phyloP scores from a whole-genome alignment of 345 rosid genomes.

The Gynandropsis gynandra region DNA sequence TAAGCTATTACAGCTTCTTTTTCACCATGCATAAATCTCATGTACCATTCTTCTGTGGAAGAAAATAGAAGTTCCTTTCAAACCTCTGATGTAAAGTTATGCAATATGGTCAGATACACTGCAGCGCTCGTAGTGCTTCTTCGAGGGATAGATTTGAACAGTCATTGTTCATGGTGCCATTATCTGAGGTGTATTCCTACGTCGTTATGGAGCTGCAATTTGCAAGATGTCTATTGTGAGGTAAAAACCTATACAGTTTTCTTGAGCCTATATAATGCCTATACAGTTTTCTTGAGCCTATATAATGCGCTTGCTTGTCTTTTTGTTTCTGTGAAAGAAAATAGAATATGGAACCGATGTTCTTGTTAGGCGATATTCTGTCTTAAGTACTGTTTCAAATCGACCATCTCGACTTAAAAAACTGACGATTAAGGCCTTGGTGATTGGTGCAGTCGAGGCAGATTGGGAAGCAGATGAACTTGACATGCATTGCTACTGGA shows the following conservation, averaged over 20 bases:
- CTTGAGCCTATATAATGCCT: not conserved
- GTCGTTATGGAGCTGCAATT: slow-evolving; percentile 72
- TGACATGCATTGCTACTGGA: slow-evolving; percentile 57
- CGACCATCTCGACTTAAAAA: too few species aligned
- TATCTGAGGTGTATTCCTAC: slow-evolving; percentile 82
- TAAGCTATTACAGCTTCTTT: slow-evolving; percentile 26
- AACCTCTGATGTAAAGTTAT: not conserved
- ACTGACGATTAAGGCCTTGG: not conserved
- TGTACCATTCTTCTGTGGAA: not conserved
- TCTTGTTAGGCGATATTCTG: too few species aligned
- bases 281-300: not conserved
- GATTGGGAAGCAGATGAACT: slow-evolving; percentile 40
- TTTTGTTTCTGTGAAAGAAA: not conserved
- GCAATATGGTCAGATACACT: slow-evolving; percentile 34
- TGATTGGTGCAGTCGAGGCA: slow-evolving; percentile 47
- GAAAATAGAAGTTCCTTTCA: not conserved
- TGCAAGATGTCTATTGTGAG: slow-evolving; percentile 43
- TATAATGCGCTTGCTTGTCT: not conserved
- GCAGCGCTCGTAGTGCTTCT: slow-evolving; percentile 55
- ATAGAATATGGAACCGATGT: too few species aligned
- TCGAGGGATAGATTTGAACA: slow-evolving; percentile 54
- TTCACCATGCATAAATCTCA: not conserved
- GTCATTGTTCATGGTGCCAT: slow-evolving; percentile 85
- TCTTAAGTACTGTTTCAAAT: too few species aligned
- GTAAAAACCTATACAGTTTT: slow-evolving; percentile 25